phyloP scores from a whole-genome alignment of 257 asterid species.

The Ilex asprella region DNA sequence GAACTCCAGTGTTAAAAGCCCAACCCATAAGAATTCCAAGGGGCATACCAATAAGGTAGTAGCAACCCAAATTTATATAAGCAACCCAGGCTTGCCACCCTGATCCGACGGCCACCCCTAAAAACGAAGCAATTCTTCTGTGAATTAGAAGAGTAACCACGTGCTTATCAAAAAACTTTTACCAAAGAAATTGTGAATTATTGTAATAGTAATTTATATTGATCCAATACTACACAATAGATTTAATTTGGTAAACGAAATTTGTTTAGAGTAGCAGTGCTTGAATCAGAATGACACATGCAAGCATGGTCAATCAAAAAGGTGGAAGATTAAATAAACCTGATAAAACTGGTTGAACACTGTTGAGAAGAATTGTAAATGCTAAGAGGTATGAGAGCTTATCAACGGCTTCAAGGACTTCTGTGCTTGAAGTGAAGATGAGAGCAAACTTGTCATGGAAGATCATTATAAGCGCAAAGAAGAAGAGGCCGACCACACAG shows the following conservation, averaged over 20 bases:
- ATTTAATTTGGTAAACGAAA: too few species aligned
- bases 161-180: too few species aligned
- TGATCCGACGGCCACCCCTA: constrained; percentile 52
- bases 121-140: too few species aligned
- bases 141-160: too few species aligned
- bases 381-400: constrained; percentile 33
- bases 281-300: too few species aligned
- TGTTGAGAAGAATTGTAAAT: constrained; percentile 41
- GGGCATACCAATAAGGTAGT: constrained; percentile 50
- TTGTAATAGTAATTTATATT: too few species aligned
- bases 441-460: constrained; percentile 29
- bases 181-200: too few species aligned
- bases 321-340: constrained; percentile 16
- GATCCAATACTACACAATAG: too few species aligned
- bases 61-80: constrained; percentile 35
- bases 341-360: constrained; percentile 55
- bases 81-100: constrained; percentile 53
- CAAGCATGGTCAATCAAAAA: too few species aligned
- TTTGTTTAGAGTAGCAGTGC: too few species aligned
- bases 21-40: constrained; percentile 31
- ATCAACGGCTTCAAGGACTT: constrained; percentile 31
- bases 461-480: constrained; percentile 23
- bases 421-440: constrained; percentile 33
- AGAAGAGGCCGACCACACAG: constrained; percentile 32
- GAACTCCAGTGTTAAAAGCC: constrained; percentile 29